Conservation (phyloP, 768 basidiomycete species). For the Suillus decipiens region DNA sequence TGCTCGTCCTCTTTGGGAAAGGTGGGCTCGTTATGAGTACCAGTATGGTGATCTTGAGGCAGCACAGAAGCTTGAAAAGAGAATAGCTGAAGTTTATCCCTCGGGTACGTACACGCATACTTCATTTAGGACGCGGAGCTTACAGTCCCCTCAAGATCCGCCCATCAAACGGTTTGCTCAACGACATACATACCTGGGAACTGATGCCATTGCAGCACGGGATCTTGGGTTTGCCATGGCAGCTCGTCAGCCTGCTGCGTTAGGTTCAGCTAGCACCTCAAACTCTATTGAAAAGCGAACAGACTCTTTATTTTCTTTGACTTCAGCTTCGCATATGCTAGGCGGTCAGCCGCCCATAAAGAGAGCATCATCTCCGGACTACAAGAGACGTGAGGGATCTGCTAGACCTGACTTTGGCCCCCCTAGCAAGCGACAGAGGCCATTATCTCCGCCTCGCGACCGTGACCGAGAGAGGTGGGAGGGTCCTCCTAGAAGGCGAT, state of each 20-base stretch:
- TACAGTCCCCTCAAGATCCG: constrained; percentile 55
- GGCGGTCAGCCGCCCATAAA: constrained; percentile 26
- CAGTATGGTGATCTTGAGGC: constrained; percentile 91
- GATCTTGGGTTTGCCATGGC: constrained; percentile 82
- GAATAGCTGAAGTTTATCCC: constrained; percentile 87
- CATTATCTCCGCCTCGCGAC: constrained; percentile 45
- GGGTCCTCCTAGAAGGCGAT: constrained; percentile 37
- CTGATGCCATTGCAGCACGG: constrained; percentile 85
- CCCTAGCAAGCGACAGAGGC: constrained; percentile 45
- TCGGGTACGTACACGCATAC: constrained; percentile 53
- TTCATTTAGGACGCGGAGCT: constrained; percentile 1
- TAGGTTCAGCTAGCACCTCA: constrained; percentile 19
- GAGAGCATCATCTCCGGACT: constrained; percentile 35
- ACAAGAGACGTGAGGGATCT: constrained; percentile 46
- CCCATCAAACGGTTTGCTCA: constrained; percentile 91
- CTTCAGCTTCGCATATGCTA: constrained; percentile 28
- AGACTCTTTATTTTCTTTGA: constrained; percentile 37
- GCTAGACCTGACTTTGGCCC: constrained; percentile 41
- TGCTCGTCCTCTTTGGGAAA: constrained; percentile 89
- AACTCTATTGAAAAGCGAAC: constrained; percentile 35
- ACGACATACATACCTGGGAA: constrained; percentile 68
- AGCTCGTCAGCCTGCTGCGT: constrained; percentile 26
- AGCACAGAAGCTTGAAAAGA: constrained; percentile 84
- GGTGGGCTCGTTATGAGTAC: constrained; percentile 95
- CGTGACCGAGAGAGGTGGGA: constrained; percentile 50